Evolutionary conservation across 257 asterid species (phyloP).

Genomic region (Solanum chaucha): DNA sequence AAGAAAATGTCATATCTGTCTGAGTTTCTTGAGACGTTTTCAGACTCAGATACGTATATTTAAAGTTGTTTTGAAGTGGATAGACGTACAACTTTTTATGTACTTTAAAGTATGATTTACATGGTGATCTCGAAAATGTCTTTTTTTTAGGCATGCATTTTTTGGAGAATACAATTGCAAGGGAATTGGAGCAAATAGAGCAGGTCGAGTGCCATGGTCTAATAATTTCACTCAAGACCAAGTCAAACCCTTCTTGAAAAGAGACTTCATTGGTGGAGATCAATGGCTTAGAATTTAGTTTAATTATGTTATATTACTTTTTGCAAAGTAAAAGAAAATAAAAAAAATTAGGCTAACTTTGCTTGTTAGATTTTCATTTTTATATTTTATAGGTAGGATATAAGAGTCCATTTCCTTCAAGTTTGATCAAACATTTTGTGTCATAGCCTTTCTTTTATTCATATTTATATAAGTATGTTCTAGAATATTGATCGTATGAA

Average conservation of each 20-base stretch:
- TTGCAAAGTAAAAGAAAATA: background rate
- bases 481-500: background rate
- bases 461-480: background rate
- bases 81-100: background rate
- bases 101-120: background rate
- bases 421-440: background rate
- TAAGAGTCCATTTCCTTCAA: background rate
- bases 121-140: background rate
- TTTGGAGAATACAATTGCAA: conserved; percentile 58
- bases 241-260: conserved; percentile 32
- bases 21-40: background rate
- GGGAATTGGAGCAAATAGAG: conserved; percentile 63
- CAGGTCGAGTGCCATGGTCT: conserved; percentile 46
- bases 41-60: no score
- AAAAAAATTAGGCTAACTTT: background rate
- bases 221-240: conserved; percentile 21
- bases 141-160: conserved; percentile 32
- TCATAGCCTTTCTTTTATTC: background rate
- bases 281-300: conserved; percentile 44
- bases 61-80: background rate
- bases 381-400: background rate
- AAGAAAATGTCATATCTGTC: no score
- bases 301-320: background rate
- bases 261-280: conserved; percentile 39
- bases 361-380: background rate